These are phyloP conservation scores for Bidens hawaiensis DNA, from an alignment of 140 eudicot species.

Conservation along the genomic window DNA sequence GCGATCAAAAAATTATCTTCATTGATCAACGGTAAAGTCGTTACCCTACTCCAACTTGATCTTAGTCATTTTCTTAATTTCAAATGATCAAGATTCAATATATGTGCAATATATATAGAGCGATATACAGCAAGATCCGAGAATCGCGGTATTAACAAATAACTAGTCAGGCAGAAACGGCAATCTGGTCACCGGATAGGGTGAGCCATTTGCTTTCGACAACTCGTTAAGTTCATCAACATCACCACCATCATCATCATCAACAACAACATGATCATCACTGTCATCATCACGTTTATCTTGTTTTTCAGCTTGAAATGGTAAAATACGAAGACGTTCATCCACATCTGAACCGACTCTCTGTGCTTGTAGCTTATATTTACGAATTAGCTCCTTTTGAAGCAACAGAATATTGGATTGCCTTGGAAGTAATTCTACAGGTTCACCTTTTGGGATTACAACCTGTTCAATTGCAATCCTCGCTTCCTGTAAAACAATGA, in stretches of 20 bases:
- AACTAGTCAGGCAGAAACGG: constrained; percentile 75
- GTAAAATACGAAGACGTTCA: constrained; percentile 59
- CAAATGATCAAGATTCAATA: too few relatives aligned
- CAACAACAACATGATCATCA: too few relatives aligned
- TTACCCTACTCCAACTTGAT: too few relatives aligned
- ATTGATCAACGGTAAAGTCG: too few relatives aligned
- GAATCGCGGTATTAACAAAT: neutral
- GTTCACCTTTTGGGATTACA: constrained; percentile 73
- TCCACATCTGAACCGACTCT: constrained; percentile 49
- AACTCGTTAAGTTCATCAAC: constrained; percentile 22
- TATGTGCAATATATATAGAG: constrained; percentile 11
- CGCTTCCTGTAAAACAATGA: constrained; percentile 48
- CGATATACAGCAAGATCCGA: constrained; percentile 4
- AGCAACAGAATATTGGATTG: constrained; percentile 57
- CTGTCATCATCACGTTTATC: constrained; percentile 5
- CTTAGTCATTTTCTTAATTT: too few relatives aligned
- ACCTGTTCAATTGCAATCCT: constrained; percentile 85
- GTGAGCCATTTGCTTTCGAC: constrained; percentile 56
- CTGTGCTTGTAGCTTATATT: constrained; percentile 66
- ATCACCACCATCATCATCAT: constrained; percentile 26
- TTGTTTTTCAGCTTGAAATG: constrained; percentile 34
- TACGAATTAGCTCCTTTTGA: constrained; percentile 69
- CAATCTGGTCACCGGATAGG: constrained; percentile 45
- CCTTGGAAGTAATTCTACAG: constrained; percentile 86
- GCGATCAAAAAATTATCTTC: too few relatives aligned